A percentile compares a stretch with the other conserved stretches of the same genome.
phyloP scores from a whole-genome alignment of 106 monocot genomes.

The Dioscorea dumetorum region DNA sequence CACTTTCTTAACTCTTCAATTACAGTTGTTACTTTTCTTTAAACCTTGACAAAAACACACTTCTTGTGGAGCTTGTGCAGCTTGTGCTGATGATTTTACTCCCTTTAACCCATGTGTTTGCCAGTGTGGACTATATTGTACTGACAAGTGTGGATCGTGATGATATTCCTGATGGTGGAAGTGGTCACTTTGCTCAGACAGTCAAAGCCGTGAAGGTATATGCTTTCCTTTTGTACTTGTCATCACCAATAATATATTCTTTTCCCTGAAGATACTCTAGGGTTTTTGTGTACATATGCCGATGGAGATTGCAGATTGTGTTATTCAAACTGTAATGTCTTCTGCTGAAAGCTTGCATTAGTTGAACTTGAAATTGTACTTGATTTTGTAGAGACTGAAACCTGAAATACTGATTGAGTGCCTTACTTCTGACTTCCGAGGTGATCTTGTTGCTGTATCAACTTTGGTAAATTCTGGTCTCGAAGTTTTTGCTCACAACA shows the following conservation, averaged over 20 bases:
- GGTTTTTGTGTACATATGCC: no score
- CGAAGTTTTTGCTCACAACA: slow-evolving; percentile 96
- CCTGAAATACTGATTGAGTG: slow-evolving; percentile 92
- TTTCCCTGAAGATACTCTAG: no score
- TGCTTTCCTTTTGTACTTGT: background rate
- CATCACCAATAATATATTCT: no score
- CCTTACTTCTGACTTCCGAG: slow-evolving; percentile 91
- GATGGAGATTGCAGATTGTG: no score
- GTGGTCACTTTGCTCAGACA: slow-evolving; percentile 87
- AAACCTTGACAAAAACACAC: no score
- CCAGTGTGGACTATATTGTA: slow-evolving; percentile 92
- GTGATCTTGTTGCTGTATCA: slow-evolving; percentile 73
- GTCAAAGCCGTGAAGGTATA: slow-evolving; percentile 78
- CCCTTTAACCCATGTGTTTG: slow-evolving; percentile 8
- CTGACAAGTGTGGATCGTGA: slow-evolving; percentile 96
- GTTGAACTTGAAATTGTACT: no score
- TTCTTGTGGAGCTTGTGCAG: no score
- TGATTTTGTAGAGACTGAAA: slow-evolving; percentile 46
- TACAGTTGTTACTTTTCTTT: no score
- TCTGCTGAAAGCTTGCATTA: no score
- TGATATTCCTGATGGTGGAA: slow-evolving; percentile 98
- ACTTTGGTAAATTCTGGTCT: slow-evolving; percentile 62
- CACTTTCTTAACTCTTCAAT: background rate
- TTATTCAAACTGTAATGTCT: no score
- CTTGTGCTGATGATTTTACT: no score